A percentile compares a stretch with the other conserved stretches of the same genome.
Evolutionary conservation across 2,329 filamentous ascomycete species (phyloP).

Genomic region (Fusarium sp.): DNA sequence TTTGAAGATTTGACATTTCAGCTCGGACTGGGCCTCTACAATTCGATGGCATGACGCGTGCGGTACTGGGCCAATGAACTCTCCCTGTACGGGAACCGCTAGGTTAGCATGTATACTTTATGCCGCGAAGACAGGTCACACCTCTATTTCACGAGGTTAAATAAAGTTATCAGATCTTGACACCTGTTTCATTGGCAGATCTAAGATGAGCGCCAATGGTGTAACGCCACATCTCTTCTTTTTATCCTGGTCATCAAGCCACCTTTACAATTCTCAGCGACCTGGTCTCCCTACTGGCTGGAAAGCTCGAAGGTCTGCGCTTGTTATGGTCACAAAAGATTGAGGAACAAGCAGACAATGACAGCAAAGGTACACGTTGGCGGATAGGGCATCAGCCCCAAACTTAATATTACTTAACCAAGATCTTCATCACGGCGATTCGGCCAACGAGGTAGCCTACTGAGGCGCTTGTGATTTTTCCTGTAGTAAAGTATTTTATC

Average conservation of each 20-base stretch:
- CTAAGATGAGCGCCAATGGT: neutral
- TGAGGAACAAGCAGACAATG: neutral
- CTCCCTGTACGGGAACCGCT: fast-evolving
- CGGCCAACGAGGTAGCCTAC: neutral
- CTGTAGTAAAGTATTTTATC: fast-evolving
- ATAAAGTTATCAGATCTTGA: neutral
- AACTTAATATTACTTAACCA: neutral
- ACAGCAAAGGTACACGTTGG: neutral
- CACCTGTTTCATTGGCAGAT: neutral
- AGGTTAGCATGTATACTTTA: neutral
- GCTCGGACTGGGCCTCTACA: neutral
- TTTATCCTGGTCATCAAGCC: neutral
- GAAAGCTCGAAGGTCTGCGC: neutral
- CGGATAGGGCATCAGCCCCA: neutral
- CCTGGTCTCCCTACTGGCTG: neutral
- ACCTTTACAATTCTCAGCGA: neutral
- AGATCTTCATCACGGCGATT: neutral
- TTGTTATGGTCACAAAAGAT: neutral
- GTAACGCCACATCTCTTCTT: neutral
- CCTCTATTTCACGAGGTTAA: neutral
- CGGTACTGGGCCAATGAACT: neutral
- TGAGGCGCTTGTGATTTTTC: neutral
- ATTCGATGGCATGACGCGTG: neutral
- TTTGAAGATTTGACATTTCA: neutral
- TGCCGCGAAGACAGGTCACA: neutral